phyloP scores from a whole-genome alignment of 257 asterid species.

The Verbena officinalis region DNA sequence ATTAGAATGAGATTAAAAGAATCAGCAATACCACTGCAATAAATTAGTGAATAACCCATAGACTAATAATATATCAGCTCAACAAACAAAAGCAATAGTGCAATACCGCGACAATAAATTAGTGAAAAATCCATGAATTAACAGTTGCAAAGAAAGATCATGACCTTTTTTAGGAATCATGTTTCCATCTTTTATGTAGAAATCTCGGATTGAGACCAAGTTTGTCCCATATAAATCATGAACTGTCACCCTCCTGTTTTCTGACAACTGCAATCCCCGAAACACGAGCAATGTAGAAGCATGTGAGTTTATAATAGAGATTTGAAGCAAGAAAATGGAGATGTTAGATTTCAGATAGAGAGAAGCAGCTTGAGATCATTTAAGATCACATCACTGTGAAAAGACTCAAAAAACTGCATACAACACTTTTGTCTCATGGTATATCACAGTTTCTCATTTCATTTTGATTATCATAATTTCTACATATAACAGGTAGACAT shows the following conservation, averaged over 20 bases:
- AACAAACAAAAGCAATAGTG: conserved; percentile 1
- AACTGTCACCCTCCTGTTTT: conserved; percentile 51
- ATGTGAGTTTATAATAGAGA: neutral
- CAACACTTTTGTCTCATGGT: neutral
- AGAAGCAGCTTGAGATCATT: conserved; percentile 1
- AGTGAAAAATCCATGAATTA: neutral
- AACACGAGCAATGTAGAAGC: conserved; percentile 20
- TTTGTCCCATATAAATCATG: conserved; percentile 39
- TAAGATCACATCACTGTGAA: neutral
- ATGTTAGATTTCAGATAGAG: neutral
- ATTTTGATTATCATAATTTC: no score
- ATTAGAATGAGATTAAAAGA: neutral
- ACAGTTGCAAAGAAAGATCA: conserved; percentile 15
- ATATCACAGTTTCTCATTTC: no score
- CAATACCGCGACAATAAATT: neutral
- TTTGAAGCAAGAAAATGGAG: conserved; percentile 16
- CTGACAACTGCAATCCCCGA: conserved; percentile 49
- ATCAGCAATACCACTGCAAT: conserved; percentile 1
- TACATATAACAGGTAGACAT: neutral
- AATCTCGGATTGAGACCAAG: conserved; percentile 61
- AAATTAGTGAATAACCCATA: neutral
- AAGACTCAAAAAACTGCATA: neutral
- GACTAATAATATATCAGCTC: neutral
- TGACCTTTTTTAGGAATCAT: conserved; percentile 52
- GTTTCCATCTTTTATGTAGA: conserved; percentile 47